A percentile compares a stretch with the other conserved stretches of the same genome.
phyloP scores from a whole-genome alignment of 768 basidiomycete genomes.

The Saitozyma sp. region DNA sequence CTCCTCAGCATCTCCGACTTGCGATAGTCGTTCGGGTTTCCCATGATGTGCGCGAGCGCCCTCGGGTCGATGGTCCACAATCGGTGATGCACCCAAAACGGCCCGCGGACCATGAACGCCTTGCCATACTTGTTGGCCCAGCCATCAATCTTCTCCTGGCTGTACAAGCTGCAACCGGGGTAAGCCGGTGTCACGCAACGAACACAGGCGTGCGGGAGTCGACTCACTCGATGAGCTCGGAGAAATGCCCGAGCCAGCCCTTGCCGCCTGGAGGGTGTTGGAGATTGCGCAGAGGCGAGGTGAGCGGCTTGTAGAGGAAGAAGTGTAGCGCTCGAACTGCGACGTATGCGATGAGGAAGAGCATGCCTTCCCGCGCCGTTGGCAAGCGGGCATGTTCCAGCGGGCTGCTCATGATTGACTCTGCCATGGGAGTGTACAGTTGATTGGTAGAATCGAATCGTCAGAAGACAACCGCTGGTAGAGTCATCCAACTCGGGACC shows the following conservation, averaged over 20 bases:
- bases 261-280: conserved; percentile 17
- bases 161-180: conserved; percentile 10
- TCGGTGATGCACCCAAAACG: conserved; percentile 21
- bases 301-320: conserved; percentile 15
- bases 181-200: too few species aligned
- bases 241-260: conserved; percentile 14
- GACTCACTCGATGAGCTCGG: conserved; percentile 21
- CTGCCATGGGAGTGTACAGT: too few species aligned
- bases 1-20: conserved; percentile 17
- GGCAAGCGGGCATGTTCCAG: conserved; percentile 13
- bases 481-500: too few species aligned
- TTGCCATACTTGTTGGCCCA: conserved; percentile 20
- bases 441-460: too few species aligned
- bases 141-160: conserved; percentile 6
- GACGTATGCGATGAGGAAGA: not conserved
- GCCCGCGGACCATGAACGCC: conserved; percentile 22
- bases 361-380: conserved; percentile 1
- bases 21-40: conserved; percentile 15
- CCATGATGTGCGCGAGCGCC: conserved; percentile 21
- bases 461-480: too few species aligned
- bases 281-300: conserved; percentile 19
- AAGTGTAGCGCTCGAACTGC: conserved; percentile 1
- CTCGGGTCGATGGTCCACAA: conserved; percentile 25
- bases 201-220: too few species aligned
- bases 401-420: conserved; percentile 3